These are phyloP conservation scores for Hyphochytrium catenoides DNA, from an alignment of 352 stramenopile genomes.

Conservation along the genomic window DNA sequence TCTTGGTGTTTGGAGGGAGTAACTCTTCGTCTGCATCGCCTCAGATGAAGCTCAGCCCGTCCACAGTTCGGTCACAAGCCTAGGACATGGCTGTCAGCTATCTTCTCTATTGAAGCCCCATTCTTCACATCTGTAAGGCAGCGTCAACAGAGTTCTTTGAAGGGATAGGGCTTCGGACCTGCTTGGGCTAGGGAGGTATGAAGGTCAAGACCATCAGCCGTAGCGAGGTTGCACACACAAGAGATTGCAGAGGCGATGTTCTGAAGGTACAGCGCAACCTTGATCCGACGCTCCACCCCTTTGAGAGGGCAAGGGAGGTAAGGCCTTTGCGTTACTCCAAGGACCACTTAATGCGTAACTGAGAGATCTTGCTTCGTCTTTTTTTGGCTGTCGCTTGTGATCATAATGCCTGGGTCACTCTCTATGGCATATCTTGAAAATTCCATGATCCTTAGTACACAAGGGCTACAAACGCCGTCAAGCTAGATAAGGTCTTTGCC, in stretches of 20 bases:
- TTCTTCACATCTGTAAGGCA: too few species aligned
- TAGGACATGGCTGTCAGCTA: too few species aligned
- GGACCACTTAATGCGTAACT: slow-evolving; percentile 4
- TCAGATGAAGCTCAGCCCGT: too few species aligned
- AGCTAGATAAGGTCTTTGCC: slow-evolving; percentile 96
- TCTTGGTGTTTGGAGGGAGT: too few species aligned
- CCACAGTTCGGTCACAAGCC: too few species aligned
- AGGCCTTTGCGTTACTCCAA: slow-evolving; percentile 4
- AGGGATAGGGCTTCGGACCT: too few species aligned
- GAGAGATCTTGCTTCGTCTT: neutral
- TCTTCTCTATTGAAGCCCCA: too few species aligned
- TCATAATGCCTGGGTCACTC: neutral
- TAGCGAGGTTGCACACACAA: slow-evolving; percentile 77
- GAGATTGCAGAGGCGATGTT: slow-evolving; percentile 75
- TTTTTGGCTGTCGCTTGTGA: neutral
- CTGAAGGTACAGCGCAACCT: slow-evolving; percentile 87
- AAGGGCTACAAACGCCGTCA: slow-evolving; percentile 85
- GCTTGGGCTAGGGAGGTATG: too few species aligned
- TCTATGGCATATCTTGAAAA: too few species aligned
- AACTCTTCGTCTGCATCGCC: too few species aligned
- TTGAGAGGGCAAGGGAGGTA: slow-evolving; percentile 59
- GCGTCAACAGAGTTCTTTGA: too few species aligned
- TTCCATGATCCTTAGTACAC: slow-evolving; percentile 70
- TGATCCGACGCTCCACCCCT: slow-evolving; percentile 79
- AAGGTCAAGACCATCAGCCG: slow-evolving; percentile 96